These are phyloP conservation scores for Agarophyton chilense DNA, from an alignment of 23 red algal genomes.

Conservation along the genomic window DNA sequence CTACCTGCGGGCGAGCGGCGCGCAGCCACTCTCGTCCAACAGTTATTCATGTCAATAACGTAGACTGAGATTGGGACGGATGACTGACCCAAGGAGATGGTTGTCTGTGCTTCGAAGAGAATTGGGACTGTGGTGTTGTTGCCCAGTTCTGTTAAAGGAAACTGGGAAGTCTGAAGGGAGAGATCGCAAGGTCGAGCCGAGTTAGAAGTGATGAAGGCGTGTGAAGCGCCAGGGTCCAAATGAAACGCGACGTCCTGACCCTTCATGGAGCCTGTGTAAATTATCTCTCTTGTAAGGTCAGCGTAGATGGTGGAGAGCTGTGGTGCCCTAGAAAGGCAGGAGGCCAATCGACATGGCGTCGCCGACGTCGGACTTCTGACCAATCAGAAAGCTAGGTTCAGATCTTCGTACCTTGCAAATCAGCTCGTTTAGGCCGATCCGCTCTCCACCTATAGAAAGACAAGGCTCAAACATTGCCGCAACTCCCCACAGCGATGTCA, in stretches of 20 bases:
- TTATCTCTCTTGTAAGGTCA: not conserved
- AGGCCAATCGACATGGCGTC: too few relatives aligned
- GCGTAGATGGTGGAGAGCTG: not conserved
- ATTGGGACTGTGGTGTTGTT: not conserved
- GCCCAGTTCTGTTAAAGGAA: not conserved
- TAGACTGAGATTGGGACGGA: not conserved
- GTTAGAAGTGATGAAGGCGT: not conserved
- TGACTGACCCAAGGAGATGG: not conserved
- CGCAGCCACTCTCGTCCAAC: slow-evolving; percentile 7
- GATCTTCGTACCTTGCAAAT: too few relatives aligned
- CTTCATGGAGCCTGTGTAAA: not conserved
- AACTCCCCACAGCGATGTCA: too few relatives aligned
- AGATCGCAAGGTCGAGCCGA: not conserved
- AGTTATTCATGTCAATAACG: slow-evolving; percentile 5
- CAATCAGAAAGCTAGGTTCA: too few relatives aligned
- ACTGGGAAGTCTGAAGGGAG: not conserved
- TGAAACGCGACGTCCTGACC: not conserved
- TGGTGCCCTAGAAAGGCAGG: not conserved
- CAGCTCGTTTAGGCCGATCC: too few relatives aligned
- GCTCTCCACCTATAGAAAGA: too few relatives aligned
- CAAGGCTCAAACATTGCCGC: too few relatives aligned
- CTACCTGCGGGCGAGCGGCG: not conserved
- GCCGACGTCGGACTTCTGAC: too few relatives aligned
- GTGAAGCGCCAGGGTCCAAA: slow-evolving; percentile 3
- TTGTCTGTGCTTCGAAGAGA: not conserved